Percentiles rank a stretch among this genome's conserved stretches.
These are phyloP conservation scores for Penicillium ochrochloron DNA, from an alignment of 495 filamentous ascomycete genomes.

Conservation along the genomic window DNA sequence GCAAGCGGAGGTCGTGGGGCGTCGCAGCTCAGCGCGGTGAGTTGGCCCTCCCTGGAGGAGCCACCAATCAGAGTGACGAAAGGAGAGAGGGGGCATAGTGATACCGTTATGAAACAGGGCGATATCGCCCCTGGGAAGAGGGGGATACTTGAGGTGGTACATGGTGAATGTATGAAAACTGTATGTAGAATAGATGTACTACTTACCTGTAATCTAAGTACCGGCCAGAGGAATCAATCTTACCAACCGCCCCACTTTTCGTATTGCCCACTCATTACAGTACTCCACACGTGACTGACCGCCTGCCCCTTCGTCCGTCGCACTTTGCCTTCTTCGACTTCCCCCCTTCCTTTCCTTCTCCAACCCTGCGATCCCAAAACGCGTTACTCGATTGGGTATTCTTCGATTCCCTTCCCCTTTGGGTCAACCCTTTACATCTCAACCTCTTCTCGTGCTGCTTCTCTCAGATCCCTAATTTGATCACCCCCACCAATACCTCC, in stretches of 20 bases:
- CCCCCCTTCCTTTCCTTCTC: conserved; percentile 44
- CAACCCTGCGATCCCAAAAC: conserved; percentile 53
- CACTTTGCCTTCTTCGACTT: conserved; percentile 50
- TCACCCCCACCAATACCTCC: neutral
- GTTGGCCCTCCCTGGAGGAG: neutral
- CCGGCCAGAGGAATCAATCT: neutral
- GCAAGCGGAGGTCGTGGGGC: conserved; percentile 20
- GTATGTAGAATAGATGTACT: neutral
- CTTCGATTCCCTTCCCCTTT: conserved; percentile 55
- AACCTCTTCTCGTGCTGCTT: conserved; percentile 7
- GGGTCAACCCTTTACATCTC: conserved; percentile 35
- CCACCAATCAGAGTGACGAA: neutral
- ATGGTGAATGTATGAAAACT: neutral
- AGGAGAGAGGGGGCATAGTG: neutral
- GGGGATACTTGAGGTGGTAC: neutral
- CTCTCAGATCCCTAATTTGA: conserved; percentile 6
- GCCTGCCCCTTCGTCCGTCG: conserved; percentile 44
- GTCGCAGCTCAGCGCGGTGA: conserved; percentile 7
- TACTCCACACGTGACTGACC: conserved; percentile 41
- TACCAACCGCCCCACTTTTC: neutral
- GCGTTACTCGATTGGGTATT: conserved; percentile 60
- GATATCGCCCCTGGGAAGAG: conserved; percentile 6
- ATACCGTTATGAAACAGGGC: conserved; percentile 4
- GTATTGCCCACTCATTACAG: conserved; percentile 1
- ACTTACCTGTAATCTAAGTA: neutral